Conservation (phyloP, 352 stramenopile genomes). For the Phytophthora hibernalis region DNA sequence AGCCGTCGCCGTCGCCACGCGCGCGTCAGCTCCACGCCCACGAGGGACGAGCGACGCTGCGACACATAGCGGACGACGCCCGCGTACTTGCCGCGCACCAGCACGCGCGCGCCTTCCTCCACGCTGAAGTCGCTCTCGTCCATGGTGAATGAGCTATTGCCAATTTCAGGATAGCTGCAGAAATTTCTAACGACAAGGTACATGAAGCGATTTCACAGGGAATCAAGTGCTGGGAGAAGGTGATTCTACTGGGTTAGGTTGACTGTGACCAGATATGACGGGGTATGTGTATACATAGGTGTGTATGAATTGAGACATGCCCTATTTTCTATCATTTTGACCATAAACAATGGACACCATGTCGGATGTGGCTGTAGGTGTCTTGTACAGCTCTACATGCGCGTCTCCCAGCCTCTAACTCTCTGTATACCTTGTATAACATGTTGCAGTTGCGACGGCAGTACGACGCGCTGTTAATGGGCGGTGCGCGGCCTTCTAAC, state of each 20-base stretch:
- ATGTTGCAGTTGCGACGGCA: slow-evolving; percentile 23
- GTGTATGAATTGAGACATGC: neutral
- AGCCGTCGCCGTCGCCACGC: slow-evolving; percentile 80
- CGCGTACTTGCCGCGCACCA: slow-evolving; percentile 84
- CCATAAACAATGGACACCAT: neutral
- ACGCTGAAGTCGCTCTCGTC: slow-evolving; percentile 18
- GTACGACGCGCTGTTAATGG: slow-evolving; percentile 34
- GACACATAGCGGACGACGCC: slow-evolving; percentile 81
- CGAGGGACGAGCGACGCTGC: slow-evolving; percentile 49
- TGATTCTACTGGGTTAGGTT: too few species aligned
- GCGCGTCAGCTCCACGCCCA: slow-evolving; percentile 91
- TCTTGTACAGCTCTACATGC: neutral
- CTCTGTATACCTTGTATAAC: neutral
- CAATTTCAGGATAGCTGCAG: neutral
- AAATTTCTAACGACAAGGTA: too few species aligned
- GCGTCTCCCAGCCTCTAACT: neutral
- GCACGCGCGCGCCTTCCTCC: slow-evolving; percentile 56
- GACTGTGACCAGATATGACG: too few species aligned
- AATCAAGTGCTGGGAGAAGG: too few species aligned
- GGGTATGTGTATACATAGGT: neutral
- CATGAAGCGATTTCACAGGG: too few species aligned
- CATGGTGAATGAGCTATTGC: neutral
- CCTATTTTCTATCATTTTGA: neutral
- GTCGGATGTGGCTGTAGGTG: neutral
- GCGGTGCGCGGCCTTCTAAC: neutral